A percentile compares a stretch with the other conserved stretches of the same genome.
These are phyloP conservation scores for Remersonia thermophila DNA, from an alignment of 2,329 filamentous ascomycete species.

Conservation along the genomic window DNA sequence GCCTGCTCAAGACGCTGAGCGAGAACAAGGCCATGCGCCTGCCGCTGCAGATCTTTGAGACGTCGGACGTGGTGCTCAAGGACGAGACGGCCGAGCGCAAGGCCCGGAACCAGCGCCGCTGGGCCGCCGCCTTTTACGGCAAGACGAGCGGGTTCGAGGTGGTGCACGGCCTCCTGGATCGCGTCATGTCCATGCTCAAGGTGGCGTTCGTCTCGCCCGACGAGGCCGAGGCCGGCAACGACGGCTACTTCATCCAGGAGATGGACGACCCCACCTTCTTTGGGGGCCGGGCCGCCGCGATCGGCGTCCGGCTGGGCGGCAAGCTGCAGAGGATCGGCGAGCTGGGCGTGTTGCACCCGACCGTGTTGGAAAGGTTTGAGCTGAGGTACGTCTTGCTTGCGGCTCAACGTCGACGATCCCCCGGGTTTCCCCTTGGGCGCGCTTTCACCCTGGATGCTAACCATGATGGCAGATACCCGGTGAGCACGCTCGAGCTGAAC, in stretches of 20 bases:
- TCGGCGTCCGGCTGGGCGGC: slow-evolving; percentile 63
- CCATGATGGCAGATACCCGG: slow-evolving; percentile 54
- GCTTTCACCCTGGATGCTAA: too few species aligned
- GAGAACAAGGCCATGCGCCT: slow-evolving; percentile 85
- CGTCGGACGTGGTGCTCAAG: slow-evolving; percentile 85
- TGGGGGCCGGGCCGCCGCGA: slow-evolving; percentile 72
- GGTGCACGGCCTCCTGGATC: slow-evolving; percentile 86
- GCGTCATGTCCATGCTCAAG: slow-evolving; percentile 83
- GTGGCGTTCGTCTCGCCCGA: slow-evolving; percentile 67
- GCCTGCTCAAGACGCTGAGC: slow-evolving; percentile 81
- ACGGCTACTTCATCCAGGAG: slow-evolving; percentile 91
- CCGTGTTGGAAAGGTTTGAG: slow-evolving; percentile 86
- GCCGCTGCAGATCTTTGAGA: slow-evolving; percentile 87
- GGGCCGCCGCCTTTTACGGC: slow-evolving; percentile 90
- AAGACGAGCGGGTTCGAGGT: slow-evolving; percentile 91
- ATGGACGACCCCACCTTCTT: slow-evolving; percentile 88
- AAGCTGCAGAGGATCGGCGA: slow-evolving; percentile 70
- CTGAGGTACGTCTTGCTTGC: slow-evolving; percentile 46
- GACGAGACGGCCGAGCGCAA: slow-evolving; percentile 66
- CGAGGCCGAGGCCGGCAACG: slow-evolving; percentile 51
- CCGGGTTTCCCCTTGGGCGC: too few species aligned
- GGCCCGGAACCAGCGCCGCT: slow-evolving; percentile 85
- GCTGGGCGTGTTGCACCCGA: slow-evolving; percentile 89
- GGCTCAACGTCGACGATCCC: too few species aligned
- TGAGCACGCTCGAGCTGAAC: slow-evolving; percentile 89